Conservation (phyloP, 805 yeast genomes). For the Candida coleopterorum region DNA sequence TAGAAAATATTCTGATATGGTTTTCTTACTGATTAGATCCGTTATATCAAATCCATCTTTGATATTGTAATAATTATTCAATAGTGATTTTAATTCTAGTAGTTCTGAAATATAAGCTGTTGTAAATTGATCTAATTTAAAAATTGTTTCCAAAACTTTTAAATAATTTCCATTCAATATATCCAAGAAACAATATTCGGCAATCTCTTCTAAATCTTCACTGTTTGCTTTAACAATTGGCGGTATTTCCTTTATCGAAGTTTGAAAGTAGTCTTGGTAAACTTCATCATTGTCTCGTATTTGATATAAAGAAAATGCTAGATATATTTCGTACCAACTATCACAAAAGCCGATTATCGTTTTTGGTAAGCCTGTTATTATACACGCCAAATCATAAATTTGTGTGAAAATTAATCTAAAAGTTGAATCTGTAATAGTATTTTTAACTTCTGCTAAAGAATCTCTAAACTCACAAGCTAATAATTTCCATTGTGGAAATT, state of each 20-base stretch:
- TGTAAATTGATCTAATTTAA: conserved; percentile 56
- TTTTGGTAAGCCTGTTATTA: conserved; percentile 45
- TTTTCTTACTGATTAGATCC: conserved; percentile 16
- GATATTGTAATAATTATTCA: conserved; percentile 33
- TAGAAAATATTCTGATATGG: conserved; percentile 53
- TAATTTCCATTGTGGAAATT: conserved; percentile 48
- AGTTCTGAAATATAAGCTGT: conserved; percentile 59
- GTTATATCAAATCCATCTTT: conserved; percentile 5
- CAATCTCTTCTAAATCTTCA: conserved; percentile 21
- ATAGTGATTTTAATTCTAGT: conserved; percentile 59
- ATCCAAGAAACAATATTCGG: conserved; percentile 44
- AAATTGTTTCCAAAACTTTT: conserved; percentile 54
- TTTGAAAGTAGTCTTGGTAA: conserved; percentile 29
- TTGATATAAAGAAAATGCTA: conserved; percentile 54
- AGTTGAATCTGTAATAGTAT: conserved; percentile 19
- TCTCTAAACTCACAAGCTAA: conserved; percentile 49
- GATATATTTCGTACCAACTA: conserved; percentile 66
- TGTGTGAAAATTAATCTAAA: conserved; percentile 28
- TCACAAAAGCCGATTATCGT: conserved; percentile 49
- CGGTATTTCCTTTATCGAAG: conserved; percentile 30
- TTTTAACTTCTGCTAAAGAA: conserved; percentile 21
- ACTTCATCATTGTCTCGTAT: conserved; percentile 42
- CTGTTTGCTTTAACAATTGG: conserved; percentile 26
- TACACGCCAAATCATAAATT: conserved; percentile 37
- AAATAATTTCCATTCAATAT: conserved; percentile 53